These are phyloP conservation scores for Phaffomyces thermotolerans DNA, from an alignment of 805 yeast species.

Conservation along the genomic window DNA sequence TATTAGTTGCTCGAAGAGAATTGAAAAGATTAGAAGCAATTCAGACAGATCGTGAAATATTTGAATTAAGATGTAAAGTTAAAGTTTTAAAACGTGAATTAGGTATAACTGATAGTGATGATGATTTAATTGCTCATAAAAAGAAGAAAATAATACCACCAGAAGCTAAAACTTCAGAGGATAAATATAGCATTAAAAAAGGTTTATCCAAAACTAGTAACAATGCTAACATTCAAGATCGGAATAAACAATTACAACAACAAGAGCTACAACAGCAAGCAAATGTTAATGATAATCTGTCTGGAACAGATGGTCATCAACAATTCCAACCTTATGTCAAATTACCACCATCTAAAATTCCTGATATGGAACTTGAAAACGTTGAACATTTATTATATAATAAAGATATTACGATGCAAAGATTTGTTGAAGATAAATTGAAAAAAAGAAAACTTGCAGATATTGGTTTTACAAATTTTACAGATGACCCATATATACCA, in stretches of 20 bases:
- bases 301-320: constrained; percentile 22
- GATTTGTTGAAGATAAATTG: constrained; percentile 81
- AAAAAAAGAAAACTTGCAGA: constrained; percentile 57
- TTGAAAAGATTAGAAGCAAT: constrained; percentile 51
- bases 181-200: constrained; percentile 13
- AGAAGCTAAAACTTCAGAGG: constrained; percentile 4
- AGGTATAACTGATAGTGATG: constrained; percentile 78
- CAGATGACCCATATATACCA: constrained; percentile 84
- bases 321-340: constrained; percentile 71
- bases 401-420: constrained; percentile 68
- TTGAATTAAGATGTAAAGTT: constrained; percentile 63
- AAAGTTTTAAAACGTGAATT: constrained; percentile 69
- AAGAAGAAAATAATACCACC: constrained; percentile 40
- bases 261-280: not conserved
- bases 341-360: constrained; percentile 84
- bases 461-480: constrained; percentile 70
- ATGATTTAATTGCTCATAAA: constrained; percentile 72
- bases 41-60: constrained; percentile 57
- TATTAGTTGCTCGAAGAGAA: constrained; percentile 71
- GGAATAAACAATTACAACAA: constrained; percentile 1
- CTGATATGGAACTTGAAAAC: constrained; percentile 84
- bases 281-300: constrained; percentile 9
- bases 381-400: constrained; percentile 68
- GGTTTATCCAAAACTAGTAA: constrained; percentile 14
- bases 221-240: constrained; percentile 15